A percentile compares a stretch with the other conserved stretches of the same genome.
Conservation (phyloP, 305 asterid genomes). For the Fraxinus xanthoxyloides region DNA sequence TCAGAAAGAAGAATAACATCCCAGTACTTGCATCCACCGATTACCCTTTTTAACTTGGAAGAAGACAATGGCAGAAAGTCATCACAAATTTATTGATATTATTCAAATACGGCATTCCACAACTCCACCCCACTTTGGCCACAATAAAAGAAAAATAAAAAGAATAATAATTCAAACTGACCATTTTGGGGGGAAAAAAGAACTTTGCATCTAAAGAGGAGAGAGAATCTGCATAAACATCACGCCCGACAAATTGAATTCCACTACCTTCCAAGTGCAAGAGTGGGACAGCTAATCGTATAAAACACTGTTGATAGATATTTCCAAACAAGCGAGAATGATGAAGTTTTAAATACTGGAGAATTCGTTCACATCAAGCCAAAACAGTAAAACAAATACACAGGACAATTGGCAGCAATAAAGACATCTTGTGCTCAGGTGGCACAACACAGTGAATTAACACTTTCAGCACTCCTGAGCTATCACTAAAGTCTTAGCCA, state of each 20-base stretch:
- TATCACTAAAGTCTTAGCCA: conserved; percentile 7
- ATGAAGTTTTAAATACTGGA: background rate
- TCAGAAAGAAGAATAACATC: background rate
- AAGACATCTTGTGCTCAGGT: conserved; percentile 4
- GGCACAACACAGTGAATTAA: conserved; percentile 16
- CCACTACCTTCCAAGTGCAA: conserved; percentile 21
- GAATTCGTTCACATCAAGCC: background rate
- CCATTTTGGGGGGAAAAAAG: background rate
- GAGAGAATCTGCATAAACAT: conserved; percentile 1
- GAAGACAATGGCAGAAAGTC: background rate
- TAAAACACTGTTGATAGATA: conserved; percentile 4
- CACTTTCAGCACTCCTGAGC: conserved; percentile 11
- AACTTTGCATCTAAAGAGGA: background rate
- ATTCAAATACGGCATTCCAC: conserved; percentile 2
- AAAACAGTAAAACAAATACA: conserved; percentile 1
- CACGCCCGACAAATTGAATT: conserved; percentile 10
- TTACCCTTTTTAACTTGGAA: conserved; percentile 15
- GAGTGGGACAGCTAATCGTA: conserved; percentile 4
- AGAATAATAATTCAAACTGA: background rate
- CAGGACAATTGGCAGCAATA: background rate
- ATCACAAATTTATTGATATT: conserved; percentile 13
- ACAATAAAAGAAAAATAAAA: background rate
- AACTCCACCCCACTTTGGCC: background rate
- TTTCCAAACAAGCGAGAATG: conserved; percentile 12
- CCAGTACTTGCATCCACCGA: conserved; percentile 18